Conservation (phyloP, 192 early-diverging fungal genomes). For the Coemansia erecta region DNA sequence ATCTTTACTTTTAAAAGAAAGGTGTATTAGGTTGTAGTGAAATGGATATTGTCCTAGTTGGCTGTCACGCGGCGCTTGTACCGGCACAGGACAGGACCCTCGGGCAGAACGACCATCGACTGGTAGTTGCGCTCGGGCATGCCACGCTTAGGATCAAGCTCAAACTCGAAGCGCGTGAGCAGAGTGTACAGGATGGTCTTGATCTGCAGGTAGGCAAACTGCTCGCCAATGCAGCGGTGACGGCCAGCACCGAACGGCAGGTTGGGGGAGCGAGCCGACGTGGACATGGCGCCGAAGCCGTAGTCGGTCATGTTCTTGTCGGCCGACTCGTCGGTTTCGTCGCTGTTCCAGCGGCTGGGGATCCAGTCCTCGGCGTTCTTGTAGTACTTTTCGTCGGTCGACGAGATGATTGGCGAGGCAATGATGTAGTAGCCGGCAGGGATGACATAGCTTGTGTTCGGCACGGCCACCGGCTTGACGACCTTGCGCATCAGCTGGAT, state of each 20-base stretch:
- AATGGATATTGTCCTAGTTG: not conserved
- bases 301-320: constrained; percentile 64
- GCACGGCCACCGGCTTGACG: constrained; percentile 61
- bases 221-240: constrained; percentile 98
- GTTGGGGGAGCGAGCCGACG: constrained; percentile 73
- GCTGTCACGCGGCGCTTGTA: constrained; percentile 39
- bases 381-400: constrained; percentile 78
- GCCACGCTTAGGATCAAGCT: constrained; percentile 61
- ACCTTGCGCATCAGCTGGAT: constrained; percentile 93
- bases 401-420: constrained; percentile 76
- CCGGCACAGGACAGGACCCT: constrained; percentile 56
- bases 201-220: constrained; percentile 94
- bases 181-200: constrained; percentile 87
- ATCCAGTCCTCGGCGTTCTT: constrained; percentile 77
- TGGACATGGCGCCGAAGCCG: constrained; percentile 68
- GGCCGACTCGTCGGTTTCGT: constrained; percentile 56
- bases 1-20: not conserved
- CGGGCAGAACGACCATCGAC: constrained; percentile 88
- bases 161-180: constrained; percentile 74
- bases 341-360: constrained; percentile 72
- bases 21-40: not conserved
- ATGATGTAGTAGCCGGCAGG: constrained; percentile 88
- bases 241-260: constrained; percentile 98
- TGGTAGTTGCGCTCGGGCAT: constrained; percentile 87
- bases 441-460: constrained; percentile 81